Evolutionary conservation across 2,329 filamentous ascomycete species (phyloP).

Genomic region (Pseudofabraea citricarpa): DNA sequence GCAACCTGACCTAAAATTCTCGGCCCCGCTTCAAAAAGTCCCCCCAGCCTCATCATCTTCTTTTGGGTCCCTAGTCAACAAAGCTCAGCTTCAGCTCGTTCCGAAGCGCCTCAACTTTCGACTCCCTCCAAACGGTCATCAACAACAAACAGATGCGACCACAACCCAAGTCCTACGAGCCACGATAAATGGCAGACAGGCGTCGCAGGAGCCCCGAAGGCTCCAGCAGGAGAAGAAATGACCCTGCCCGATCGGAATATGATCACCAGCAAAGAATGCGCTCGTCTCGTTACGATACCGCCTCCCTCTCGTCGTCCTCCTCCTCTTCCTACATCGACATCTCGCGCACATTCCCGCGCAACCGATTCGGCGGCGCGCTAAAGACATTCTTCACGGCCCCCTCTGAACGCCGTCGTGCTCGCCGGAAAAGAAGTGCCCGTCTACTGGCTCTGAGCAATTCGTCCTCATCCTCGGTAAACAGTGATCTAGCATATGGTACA

Average conservation of each 20-base stretch:
- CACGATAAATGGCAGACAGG: slow-evolving; percentile 22
- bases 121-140: not conserved
- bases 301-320: slow-evolving; percentile 13
- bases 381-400: slow-evolving; percentile 59
- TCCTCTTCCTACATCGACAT: slow-evolving; percentile 60
- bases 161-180: not conserved
- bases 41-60: slow-evolving; percentile 2
- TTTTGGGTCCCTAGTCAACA: not conserved
- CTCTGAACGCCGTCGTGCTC: slow-evolving; percentile 43
- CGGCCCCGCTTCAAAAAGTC: no score
- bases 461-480: slow-evolving; percentile 63
- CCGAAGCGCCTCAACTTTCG: slow-evolving; percentile 1
- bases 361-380: slow-evolving; percentile 41
- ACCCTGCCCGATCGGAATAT: slow-evolving; percentile 9
- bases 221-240: slow-evolving; percentile 14
- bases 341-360: slow-evolving; percentile 47
- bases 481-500: slow-evolving; percentile 63
- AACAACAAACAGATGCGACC: slow-evolving; percentile 4
- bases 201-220: slow-evolving; percentile 20
- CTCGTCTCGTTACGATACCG: slow-evolving; percentile 3
- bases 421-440: slow-evolving; percentile 41
- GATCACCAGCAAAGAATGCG: slow-evolving; percentile 17
- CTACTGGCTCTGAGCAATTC: slow-evolving; percentile 57
- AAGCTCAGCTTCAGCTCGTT: slow-evolving; percentile 1
- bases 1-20: no score